Evolutionary conservation across 1,284 basidiomycete species (phyloP).

Genomic region (Lignosus rhinocerotis): DNA sequence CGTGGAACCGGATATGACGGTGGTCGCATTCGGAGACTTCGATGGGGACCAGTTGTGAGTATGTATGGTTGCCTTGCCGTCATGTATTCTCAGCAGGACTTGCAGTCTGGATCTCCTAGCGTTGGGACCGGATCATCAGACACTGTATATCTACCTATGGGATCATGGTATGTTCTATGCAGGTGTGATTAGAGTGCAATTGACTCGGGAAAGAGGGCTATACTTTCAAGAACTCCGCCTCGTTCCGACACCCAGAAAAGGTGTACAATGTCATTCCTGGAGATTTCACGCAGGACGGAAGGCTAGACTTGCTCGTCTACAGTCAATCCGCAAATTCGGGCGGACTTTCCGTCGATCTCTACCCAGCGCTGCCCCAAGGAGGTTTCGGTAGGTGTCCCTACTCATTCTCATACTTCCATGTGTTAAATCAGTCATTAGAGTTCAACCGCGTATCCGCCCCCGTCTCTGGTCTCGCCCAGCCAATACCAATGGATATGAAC

Average conservation of each 20-base stretch:
- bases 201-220: slow-evolving; percentile 52
- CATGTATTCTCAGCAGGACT: neutral
- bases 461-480: slow-evolving; percentile 73
- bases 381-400: slow-evolving; percentile 60
- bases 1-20: slow-evolving; percentile 66
- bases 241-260: slow-evolving; percentile 54
- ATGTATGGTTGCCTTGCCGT: neutral
- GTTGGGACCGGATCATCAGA: slow-evolving; percentile 72
- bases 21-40: slow-evolving; percentile 92
- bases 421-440: slow-evolving; percentile 25
- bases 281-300: slow-evolving; percentile 92
- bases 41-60: slow-evolving; percentile 93
- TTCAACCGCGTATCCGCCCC: slow-evolving; percentile 53
- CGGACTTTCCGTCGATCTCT: slow-evolving; percentile 68
- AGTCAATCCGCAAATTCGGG: slow-evolving; percentile 49
- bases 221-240: slow-evolving; percentile 53
- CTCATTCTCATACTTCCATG: neutral
- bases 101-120: slow-evolving; percentile 80
- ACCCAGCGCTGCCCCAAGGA: slow-evolving; percentile 61
- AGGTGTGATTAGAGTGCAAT: neutral
- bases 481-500: slow-evolving; percentile 84
- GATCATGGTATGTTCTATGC: slow-evolving; percentile 61
- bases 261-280: slow-evolving; percentile 86
- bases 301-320: slow-evolving; percentile 90
- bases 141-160: slow-evolving; percentile 81